Conservation (phyloP, 129 eudicot species). For the Gnaphalium uliginosum region DNA sequence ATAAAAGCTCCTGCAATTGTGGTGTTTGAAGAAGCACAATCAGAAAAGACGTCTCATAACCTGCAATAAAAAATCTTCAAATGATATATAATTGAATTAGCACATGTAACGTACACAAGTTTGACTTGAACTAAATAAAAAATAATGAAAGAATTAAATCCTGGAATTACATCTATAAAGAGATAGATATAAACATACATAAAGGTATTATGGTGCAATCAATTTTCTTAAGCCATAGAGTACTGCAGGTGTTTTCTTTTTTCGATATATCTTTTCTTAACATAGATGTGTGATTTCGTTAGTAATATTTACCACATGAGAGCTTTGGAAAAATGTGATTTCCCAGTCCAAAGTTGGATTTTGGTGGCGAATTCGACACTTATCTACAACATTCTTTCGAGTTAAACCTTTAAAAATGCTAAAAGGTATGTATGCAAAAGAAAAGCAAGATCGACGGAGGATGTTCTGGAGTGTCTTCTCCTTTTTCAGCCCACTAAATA, state of each 20-base stretch:
- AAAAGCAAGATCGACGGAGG: slow-evolving; percentile 6
- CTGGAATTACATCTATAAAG: background rate
- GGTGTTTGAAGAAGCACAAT: background rate
- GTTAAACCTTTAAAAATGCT: background rate
- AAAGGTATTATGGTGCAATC: background rate
- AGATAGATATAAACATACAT: background rate
- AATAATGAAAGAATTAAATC: background rate
- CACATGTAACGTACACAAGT: no score
- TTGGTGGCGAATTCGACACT: background rate
- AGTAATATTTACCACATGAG: background rate
- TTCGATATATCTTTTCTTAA: background rate
- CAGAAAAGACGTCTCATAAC: no score
- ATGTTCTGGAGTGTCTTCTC: background rate
- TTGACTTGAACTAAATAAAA: no score
- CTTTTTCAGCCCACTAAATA: slow-evolving; percentile 5
- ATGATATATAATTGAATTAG: background rate
- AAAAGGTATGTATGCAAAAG: slow-evolving; percentile 8
- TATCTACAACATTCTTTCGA: background rate
- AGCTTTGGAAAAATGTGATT: background rate
- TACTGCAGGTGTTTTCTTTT: background rate
- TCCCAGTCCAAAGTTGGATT: no score
- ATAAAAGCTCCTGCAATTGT: background rate
- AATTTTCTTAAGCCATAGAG: background rate
- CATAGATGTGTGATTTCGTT: background rate
- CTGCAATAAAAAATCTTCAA: background rate